phyloP scores from a whole-genome alignment of 805 yeast species.

The Pichia eremophila region DNA sequence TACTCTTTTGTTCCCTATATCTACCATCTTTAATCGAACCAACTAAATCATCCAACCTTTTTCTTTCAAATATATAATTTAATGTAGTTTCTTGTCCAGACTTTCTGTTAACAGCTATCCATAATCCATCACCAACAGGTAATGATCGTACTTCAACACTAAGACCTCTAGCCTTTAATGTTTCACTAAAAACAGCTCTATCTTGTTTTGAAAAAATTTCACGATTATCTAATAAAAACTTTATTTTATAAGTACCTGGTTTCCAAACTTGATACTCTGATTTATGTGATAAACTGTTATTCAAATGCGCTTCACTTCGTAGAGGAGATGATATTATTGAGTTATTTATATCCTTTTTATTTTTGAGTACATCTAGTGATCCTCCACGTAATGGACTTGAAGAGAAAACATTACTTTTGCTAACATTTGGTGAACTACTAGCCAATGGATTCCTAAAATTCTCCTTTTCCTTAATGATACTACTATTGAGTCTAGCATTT shows the following conservation, averaged over 20 bases:
- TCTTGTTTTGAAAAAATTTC: constrained; percentile 66
- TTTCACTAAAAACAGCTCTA: constrained; percentile 57
- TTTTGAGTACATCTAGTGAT: too few species aligned
- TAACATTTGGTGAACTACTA: constrained; percentile 3
- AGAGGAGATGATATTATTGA: background rate
- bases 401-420: background rate
- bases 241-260: constrained; percentile 46
- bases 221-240: constrained; percentile 67
- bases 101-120: constrained; percentile 68
- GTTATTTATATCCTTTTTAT: too few species aligned
- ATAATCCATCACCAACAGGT: constrained; percentile 77
- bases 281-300: too few species aligned
- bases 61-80: constrained; percentile 83
- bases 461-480: too few species aligned
- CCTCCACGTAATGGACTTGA: background rate
- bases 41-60: constrained; percentile 79
- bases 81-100: constrained; percentile 59
- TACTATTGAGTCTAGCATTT: too few species aligned
- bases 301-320: background rate
- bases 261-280: constrained; percentile 48
- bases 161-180: constrained; percentile 41
- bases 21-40: constrained; percentile 81
- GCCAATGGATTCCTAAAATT: background rate
- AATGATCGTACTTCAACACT: constrained; percentile 46
- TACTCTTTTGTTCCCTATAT: constrained; percentile 73